These are phyloP conservation scores for Ophiosphaerella herpotricha DNA, from an alignment of 2,329 filamentous ascomycete genomes.

Conservation along the genomic window DNA sequence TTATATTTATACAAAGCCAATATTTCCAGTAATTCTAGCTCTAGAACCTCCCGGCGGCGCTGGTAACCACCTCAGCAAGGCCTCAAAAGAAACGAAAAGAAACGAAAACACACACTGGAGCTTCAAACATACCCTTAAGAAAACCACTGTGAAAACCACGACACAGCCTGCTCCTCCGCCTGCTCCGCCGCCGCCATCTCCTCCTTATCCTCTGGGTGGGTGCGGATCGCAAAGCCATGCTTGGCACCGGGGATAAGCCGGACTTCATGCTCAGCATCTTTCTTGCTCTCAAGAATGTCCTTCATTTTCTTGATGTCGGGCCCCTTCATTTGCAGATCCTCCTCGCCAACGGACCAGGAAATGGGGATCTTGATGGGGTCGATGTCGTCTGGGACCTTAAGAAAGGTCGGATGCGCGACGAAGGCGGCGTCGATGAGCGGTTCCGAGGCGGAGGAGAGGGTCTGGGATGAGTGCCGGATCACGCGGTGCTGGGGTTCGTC, in stretches of 20 bases:
- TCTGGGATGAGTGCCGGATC: conserved; percentile 1
- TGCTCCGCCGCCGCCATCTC: not conserved
- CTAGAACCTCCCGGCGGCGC: no score
- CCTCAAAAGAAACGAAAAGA: no score
- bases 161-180: not conserved
- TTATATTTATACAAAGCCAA: no score
- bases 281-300: not conserved
- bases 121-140: no score
- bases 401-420: not conserved
- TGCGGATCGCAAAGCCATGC: not conserved
- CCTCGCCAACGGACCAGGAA: not conserved
- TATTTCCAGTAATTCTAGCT: no score
- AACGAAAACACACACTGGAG: no score
- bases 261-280: not conserved
- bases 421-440: conserved; percentile 1
- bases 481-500: not conserved
- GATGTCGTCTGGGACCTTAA: not conserved
- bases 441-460: not conserved
- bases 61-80: no score
- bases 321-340: not conserved
- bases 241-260: not conserved
- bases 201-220: not conserved
- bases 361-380: conserved; percentile 1
- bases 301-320: not conserved
- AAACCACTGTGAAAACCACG: not conserved